Conservation (phyloP, 1,139 yeast genomes). For the Candida mesenterica region DNA sequence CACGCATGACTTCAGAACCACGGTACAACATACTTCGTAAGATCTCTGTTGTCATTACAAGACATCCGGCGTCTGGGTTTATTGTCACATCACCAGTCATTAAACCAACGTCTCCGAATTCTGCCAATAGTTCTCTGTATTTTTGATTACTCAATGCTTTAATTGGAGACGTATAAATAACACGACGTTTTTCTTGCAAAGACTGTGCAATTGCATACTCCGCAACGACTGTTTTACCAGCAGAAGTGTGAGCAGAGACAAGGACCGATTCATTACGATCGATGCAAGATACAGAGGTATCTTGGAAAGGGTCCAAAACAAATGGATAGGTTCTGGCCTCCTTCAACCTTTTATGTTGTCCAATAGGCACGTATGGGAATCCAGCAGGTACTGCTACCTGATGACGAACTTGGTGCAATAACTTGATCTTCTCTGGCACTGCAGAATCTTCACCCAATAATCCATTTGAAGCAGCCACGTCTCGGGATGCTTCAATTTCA, state of each 20-base stretch:
- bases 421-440: constrained; percentile 48
- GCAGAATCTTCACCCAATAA: constrained; percentile 30
- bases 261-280: constrained; percentile 94
- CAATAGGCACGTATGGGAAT: constrained; percentile 82
- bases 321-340: constrained; percentile 92
- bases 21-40: constrained; percentile 87
- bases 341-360: constrained; percentile 69
- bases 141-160: constrained; percentile 96
- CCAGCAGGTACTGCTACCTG: constrained; percentile 96
- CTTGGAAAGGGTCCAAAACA: constrained; percentile 92
- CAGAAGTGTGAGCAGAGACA: constrained; percentile 98
- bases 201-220: constrained; percentile 98
- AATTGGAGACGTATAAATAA: constrained; percentile 95
- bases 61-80: constrained; percentile 94
- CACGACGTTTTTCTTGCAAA: constrained; percentile 84
- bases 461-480: constrained; percentile 78
- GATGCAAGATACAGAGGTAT: constrained; percentile 90
- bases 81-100: constrained; percentile 98
- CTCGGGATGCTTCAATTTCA: constrained; percentile 89
- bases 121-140: constrained; percentile 87
- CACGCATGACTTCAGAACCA: constrained; percentile 94
- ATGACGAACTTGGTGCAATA: constrained; percentile 93
- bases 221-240: constrained; percentile 98
- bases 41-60: constrained; percentile 98
- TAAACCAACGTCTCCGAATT: constrained; percentile 93